Conservation (phyloP, 345 rosid genomes). For the Dipteronia dyeriana region DNA sequence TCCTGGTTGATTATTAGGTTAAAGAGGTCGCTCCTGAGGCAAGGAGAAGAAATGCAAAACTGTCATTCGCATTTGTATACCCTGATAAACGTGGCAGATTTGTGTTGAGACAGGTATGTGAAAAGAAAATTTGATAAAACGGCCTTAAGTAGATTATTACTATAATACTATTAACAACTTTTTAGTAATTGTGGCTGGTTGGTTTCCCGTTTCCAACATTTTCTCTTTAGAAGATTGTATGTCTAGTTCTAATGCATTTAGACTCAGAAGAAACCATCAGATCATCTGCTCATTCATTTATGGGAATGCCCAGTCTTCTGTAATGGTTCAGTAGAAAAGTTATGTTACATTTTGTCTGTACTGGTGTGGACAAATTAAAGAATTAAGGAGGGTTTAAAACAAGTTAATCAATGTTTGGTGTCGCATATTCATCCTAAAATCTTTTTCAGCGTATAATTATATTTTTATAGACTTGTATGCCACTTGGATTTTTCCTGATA, state of each 20-base stretch:
- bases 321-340: not conserved
- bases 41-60: slow-evolving; percentile 81
- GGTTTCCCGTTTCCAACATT: not conserved
- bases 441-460: not conserved
- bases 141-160: not conserved
- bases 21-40: slow-evolving; percentile 93
- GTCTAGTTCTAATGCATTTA: not conserved
- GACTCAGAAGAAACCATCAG: not conserved
- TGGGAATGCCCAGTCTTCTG: not conserved
- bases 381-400: too few relatives aligned
- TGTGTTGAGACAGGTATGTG: slow-evolving; percentile 65
- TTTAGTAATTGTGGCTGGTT: not conserved
- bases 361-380: not conserved
- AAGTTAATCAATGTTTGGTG: not conserved
- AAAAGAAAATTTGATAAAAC: not conserved
- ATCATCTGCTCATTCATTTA: not conserved
- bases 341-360: slow-evolving; percentile 1
- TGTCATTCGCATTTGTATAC: slow-evolving; percentile 90
- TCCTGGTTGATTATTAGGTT: slow-evolving; percentile 43
- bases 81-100: slow-evolving; percentile 80
- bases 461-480: not conserved
- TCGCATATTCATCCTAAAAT: not conserved
- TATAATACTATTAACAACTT: not conserved
- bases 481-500: not conserved
- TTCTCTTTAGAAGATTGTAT: not conserved